phyloP scores from a whole-genome alignment of 306 rosid genomes.

The Glycine soja region DNA sequence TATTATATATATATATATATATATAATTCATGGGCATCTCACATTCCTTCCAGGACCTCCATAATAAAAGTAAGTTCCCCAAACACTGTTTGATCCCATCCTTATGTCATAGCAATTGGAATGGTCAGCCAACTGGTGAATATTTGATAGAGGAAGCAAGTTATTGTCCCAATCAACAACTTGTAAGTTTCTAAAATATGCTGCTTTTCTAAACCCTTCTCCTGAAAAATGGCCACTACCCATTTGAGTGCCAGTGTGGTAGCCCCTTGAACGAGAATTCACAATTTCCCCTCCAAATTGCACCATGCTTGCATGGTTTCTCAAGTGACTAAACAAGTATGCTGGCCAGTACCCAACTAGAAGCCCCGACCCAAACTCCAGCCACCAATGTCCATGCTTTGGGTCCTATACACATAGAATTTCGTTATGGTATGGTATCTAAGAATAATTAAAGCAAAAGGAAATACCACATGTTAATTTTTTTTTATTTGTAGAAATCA shows the following conservation, averaged over 20 bases:
- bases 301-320: constrained; percentile 91
- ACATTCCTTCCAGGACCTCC: constrained; percentile 99
- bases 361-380: constrained; percentile 81
- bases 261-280: constrained; percentile 82
- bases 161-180: constrained; percentile 98
- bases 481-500: too few species aligned
- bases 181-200: constrained; percentile 91
- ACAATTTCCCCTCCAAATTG: constrained; percentile 98
- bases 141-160: constrained; percentile 80
- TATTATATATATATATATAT: not conserved
- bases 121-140: constrained; percentile 83
- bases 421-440: constrained; percentile 13
- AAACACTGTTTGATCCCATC: constrained; percentile 76
- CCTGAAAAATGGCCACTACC: constrained; percentile 98
- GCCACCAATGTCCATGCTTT: constrained; percentile 98
- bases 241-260: constrained; percentile 95
- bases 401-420: constrained; percentile 70
- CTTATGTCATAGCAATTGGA: constrained; percentile 88
- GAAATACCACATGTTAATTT: too few species aligned
- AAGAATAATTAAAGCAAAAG: not conserved
- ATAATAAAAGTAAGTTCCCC: constrained; percentile 98
- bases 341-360: constrained; percentile 98
- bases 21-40: constrained; percentile 74
- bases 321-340: constrained; percentile 83
- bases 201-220: constrained; percentile 92